Evolutionary conservation across 2,329 filamentous ascomycete genomes (phyloP), one percentile per base, ranked within the genome.

Genomic region (Lomentospora prolificans): DNA sequence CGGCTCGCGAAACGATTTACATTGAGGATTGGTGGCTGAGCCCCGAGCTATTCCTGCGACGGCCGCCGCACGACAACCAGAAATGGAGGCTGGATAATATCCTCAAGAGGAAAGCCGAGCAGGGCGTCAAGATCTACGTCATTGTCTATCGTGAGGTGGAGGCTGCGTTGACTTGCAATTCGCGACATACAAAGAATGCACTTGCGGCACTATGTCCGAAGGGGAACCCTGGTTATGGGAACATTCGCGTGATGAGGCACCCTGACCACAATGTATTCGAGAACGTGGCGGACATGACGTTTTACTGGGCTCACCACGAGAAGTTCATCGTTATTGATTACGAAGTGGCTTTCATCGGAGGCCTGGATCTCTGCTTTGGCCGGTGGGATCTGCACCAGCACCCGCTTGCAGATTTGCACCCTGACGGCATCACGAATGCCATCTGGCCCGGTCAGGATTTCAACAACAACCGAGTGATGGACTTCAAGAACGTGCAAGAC

Each of bases 221-320:
- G 65, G 92, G 90, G 6, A 79, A 79, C 0, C 87, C 86, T 0
- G 94, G 92, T 1, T 77, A 91, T 67, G 90, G 89, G 51, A 97
- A 97, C 66, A 97, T 99, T 66, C 81, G 77, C 33, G 77, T 96
- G 53, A 87, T 95, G 81, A 83, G 92, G 28, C 92, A 97, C 70
- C 92, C 92, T 0, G 92, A 97, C 68, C 92, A 97, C 72, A 96
- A 96, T 61, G 81, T 96, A 2, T 83, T 97, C 53, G 90, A 96
- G 64, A 96, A 96, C 64, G 88, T 87, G 2, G 88, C 88, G 28
- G 92, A 97, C 63, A 95, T 96, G 89, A 96, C 90, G 0, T 90
- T 96, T 65, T 96, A 96, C 73, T 97, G 92, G 84, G 94, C 94
- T 0, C 94, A 99, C 67, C 94, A 99, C 67, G 94, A 99, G 65